phyloP scores from a whole-genome alignment of 2,329 filamentous ascomycete species.

The Berkeleyomyces rouxiae region DNA sequence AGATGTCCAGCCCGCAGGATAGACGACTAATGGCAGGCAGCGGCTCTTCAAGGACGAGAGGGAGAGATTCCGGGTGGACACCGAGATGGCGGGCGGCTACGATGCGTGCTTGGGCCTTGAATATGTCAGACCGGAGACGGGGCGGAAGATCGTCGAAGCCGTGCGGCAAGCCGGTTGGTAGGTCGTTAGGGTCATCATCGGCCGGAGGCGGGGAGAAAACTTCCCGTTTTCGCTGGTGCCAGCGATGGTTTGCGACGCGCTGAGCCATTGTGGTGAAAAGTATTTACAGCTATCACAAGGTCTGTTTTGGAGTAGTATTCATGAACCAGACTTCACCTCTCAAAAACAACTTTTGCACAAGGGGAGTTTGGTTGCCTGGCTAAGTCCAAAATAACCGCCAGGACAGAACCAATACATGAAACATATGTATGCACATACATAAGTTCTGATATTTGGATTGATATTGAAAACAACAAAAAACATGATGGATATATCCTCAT shows the following conservation, averaged over 20 bases:
- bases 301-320: not conserved
- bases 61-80: conserved; percentile 8
- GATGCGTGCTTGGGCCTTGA: not conserved
- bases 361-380: not conserved
- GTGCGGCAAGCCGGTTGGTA: conserved; percentile 4
- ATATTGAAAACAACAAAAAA: not conserved
- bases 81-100: not conserved
- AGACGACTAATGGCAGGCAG: not conserved
- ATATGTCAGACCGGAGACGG: conserved; percentile 3
- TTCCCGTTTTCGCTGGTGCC: not conserved
- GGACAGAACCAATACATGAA: not conserved
- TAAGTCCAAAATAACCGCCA: not conserved
- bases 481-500: not conserved
- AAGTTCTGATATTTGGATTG: not conserved
- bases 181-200: not conserved
- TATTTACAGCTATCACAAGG: not conserved
- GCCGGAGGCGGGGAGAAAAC: not conserved
- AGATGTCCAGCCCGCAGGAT: conserved; percentile 23
- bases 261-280: not conserved
- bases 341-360: not conserved
- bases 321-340: too few relatives aligned
- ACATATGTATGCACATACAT: not conserved
- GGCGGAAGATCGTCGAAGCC: conserved; percentile 8
- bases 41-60: conserved; percentile 14
- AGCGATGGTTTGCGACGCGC: not conserved